Base-by-base conservation (phyloP, 345 rosid species). In the Eucalyptus microcorys region DNA sequence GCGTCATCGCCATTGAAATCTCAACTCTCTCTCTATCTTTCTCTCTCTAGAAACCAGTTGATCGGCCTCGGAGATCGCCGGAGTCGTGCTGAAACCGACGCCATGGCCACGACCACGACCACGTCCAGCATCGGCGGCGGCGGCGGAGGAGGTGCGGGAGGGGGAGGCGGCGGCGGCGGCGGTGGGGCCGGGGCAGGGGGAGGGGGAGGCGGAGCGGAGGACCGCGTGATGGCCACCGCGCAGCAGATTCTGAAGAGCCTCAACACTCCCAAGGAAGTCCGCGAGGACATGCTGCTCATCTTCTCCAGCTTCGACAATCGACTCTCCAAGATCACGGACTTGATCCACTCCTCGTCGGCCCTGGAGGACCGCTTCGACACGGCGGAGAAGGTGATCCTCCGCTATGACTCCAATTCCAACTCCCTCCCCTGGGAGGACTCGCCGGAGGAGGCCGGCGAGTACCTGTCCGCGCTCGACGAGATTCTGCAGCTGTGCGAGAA, bases 201-300 rank as follows among this genome's bases (percentile, higher is more conserved):
- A 11, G 83, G 47, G 30, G 49, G 87, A 5, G 89, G 34, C 8
- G 87, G 89, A 19, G 89, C 83, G 43, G 99, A 98, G 86, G 99
- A 98, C 92, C 98, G 99, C 24, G 99, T 98, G 48, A 90, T 98
- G 93, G 99, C 99, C 32, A 94, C 99, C 87, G 99, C 99, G 16
- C 99, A 97, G 89, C 98, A 98, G 97, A 98, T 98, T 95, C 95
- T 98, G 84, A 95, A 96, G 88, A 96, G 98, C 80, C 97, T 98
- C 50, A 98, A 97, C 94, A 94, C 99, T 21, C 93, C 98, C 3
- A 96, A 97, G 90, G 97, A 97, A 87, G 98, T 96, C 30, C 95
- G 98, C 4, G 99, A 98, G 64, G 99, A 98, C 92, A 97, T 98
- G 99, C 93, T 98, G 10, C 91, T 96, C 45, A 98, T 98, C 93